Evolutionary conservation across 768 basidiomycete species (phyloP), one percentile per base, ranked within the genome.

Genomic region (Hirschioporus abietinus): DNA sequence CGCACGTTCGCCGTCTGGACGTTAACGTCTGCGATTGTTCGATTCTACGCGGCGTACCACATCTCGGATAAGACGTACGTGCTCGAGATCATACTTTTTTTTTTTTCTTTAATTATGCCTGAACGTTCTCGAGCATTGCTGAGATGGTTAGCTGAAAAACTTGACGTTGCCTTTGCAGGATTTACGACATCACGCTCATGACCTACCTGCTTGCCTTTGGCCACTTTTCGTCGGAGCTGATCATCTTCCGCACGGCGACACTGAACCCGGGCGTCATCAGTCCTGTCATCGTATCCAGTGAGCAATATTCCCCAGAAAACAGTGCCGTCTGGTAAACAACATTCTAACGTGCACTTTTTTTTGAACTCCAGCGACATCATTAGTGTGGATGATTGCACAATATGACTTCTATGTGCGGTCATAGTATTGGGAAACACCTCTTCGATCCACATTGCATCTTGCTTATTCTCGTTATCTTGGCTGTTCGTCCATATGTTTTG

Each of bases 1-100:
- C 85, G 96, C 60, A 92, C 95, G 5, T 97, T 97, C 74, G 96
- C 86, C 0, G 83, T 87, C 0, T 99, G 96, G 96, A 98, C 96
- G 0, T 76, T 96, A 63, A 89, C 91, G 5, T 87, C 93, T 8
- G 93, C 92, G 25, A 79, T 91, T 60, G 87, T 99, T 63, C 88
- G 96, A 36, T 79, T 83, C 62, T 95, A 95, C 71, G 92, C 94
- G 12, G 95, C 96, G 7, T 98, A 95, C 78, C 82, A 98, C 74
- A 91, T 98, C 70, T 80, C 88, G 66, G 82, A 87, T 73, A 93
- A 93, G 78, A 80, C 83, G 96, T 96, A 74, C 70, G 88, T 80
- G 12, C 58, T 64, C 9, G 34, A 27, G 52, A 52, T 67, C 62
- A 24, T 18, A 42, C n/a, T n/a, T n/a, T n/a, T n/a, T n/a, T n/a